Percentiles rank a stretch among this genome's conserved stretches.
phyloP scores from a whole-genome alignment of 805 yeast genomes.

The Nakazawaea wyomingensis region DNA sequence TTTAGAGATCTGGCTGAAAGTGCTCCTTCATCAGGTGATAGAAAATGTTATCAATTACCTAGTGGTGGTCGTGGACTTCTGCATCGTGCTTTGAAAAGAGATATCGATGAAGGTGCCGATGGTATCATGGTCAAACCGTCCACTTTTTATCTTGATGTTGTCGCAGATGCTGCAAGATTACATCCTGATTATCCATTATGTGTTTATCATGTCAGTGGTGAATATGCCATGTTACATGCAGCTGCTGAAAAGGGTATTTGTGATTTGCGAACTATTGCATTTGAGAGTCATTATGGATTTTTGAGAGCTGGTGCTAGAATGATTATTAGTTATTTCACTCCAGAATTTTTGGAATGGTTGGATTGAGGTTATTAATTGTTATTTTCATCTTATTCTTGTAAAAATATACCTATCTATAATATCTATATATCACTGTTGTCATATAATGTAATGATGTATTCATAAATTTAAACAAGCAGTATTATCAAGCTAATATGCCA shows the following conservation, averaged over 20 bases:
- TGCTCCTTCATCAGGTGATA: slow-evolving; percentile 83
- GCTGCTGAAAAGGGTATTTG: slow-evolving; percentile 94
- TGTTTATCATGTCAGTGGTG: slow-evolving; percentile 96
- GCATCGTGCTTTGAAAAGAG: slow-evolving; percentile 82
- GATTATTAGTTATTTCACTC: slow-evolving; percentile 89
- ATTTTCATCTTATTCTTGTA: too few species aligned
- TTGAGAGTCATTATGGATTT: slow-evolving; percentile 87
- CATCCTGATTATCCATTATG: slow-evolving; percentile 85
- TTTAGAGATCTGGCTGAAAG: slow-evolving; percentile 97
- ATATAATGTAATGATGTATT: too few species aligned
- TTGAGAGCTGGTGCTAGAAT: slow-evolving; percentile 94
- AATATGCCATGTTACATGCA: slow-evolving; percentile 96
- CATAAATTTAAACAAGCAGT: too few species aligned
- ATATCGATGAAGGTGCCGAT: slow-evolving; percentile 89
- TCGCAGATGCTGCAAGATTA: slow-evolving; percentile 79
- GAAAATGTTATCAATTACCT: slow-evolving; percentile 91
- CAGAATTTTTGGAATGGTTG: slow-evolving; percentile 94
- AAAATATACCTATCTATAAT: too few species aligned
- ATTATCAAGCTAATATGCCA: slow-evolving; percentile 16
- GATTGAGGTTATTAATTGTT: slow-evolving; percentile 23
- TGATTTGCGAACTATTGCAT: slow-evolving; percentile 73
- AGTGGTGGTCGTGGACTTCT: slow-evolving; percentile 92
- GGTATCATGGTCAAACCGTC: slow-evolving; percentile 95
- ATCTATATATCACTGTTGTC: too few species aligned
- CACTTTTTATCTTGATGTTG: slow-evolving; percentile 87